Base-by-base conservation (phyloP, 306 rosid genomes). In the Vachellia collinsii region DNA sequence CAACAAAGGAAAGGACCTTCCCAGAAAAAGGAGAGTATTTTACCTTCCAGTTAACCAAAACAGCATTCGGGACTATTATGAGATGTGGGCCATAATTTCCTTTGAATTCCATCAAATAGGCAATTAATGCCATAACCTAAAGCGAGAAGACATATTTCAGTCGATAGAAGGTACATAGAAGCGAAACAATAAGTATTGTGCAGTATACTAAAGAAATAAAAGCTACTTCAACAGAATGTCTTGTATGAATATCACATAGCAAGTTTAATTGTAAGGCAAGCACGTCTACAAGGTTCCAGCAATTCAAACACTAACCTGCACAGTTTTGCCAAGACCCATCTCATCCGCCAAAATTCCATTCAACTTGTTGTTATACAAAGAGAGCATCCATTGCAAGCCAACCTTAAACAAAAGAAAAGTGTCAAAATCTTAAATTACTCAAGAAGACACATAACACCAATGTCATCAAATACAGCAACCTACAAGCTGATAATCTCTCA, bases 31-130 rank as follows among this genome's bases (percentile, higher is more conserved):
- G 48, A 64, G 20, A 56, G 63, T 42, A 75, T 36, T 89, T 62
- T 76, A 92, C 99, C 98, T 96, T 96, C 99, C 99, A 96, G 82
- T 96, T 96, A 63, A 96, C 99, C 90, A 96, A 82, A 88, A 96
- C 99, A 66, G 99, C 99, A 88, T 96, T 96, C 47, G 99, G 99
- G 63, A 96, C 99, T 51, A 96, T 92, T 69, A 96, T 93, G 78
- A 96, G 99, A 92, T 96, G 99, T n/a, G 99, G 99, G 56, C 99
- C 99, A 85, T 96, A 92, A 85, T 96, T 93, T 78, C 99, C 99
- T 78, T 96, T 96, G 85, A 92, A 96, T 84, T 96, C 99, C 99
- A 96, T 96, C 85, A 96, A 87, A 86, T 87, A 96, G 43, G 99
- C 99, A 85, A 96, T 90, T 89, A 96, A 92, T 29, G 99, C 99